Percentiles rank a stretch among this genome's conserved stretches.
phyloP scores from a whole-genome alignment of 306 rosid species.

The Citrullus mucosospermus region DNA sequence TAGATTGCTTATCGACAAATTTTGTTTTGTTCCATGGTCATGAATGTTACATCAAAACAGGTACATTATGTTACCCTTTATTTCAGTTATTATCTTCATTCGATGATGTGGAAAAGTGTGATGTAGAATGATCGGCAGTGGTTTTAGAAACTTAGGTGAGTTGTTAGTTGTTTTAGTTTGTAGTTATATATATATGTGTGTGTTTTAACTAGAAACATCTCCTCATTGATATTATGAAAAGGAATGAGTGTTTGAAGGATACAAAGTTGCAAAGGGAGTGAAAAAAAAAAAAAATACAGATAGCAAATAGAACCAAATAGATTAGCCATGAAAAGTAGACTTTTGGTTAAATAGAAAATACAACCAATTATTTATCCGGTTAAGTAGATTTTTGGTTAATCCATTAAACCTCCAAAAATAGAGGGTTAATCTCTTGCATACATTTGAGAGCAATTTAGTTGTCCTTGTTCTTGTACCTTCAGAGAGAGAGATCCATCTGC shows the following conservation, averaged over 20 bases:
- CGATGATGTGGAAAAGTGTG: not conserved
- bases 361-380: not conserved
- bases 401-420: not conserved
- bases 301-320: not conserved
- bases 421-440: not conserved
- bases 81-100: not conserved
- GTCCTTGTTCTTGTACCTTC: too few species aligned
- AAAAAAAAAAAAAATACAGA: too few species aligned
- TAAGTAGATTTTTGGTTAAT: not conserved
- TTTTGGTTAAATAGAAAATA: not conserved
- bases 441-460: not conserved
- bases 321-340: not conserved
- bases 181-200: not conserved
- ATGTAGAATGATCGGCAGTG: not conserved
- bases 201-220: not conserved
- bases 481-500: too few species aligned
- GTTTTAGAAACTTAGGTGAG: not conserved
- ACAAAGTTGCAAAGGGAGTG: not conserved
- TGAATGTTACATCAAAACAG: conserved; percentile 88
- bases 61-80: conserved; percentile 23
- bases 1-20: conserved; percentile 77
- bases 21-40: conserved; percentile 73
- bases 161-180: not conserved
- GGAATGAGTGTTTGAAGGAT: not conserved
- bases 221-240: not conserved